These are phyloP conservation scores for Erysiphe pulchra DNA, from an alignment of 2,329 filamentous ascomycete genomes.

Conservation along the genomic window DNA sequence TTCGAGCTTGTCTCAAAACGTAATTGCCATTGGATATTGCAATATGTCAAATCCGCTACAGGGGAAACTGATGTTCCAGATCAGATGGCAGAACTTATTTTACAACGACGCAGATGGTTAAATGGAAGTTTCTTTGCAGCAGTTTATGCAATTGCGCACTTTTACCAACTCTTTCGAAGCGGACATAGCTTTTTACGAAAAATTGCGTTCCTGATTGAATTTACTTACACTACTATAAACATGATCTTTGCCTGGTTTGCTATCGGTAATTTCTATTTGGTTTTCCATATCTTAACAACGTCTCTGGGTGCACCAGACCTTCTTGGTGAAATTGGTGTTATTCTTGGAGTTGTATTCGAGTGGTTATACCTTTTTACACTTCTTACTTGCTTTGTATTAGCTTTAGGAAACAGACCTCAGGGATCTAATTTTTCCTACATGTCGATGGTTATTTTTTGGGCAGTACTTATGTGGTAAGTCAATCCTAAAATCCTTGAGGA, in stretches of 20 bases:
- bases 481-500: neutral
- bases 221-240: conserved; percentile 79
- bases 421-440: conserved; percentile 87
- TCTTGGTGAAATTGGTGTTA: conserved; percentile 49
- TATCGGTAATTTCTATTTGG: conserved; percentile 95
- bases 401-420: conserved; percentile 80
- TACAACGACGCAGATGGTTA: conserved; percentile 88
- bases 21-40: conserved; percentile 90
- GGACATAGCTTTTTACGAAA: conserved; percentile 75
- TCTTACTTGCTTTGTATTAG: conserved; percentile 82
- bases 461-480: conserved; percentile 66
- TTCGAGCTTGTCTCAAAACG: conserved; percentile 96
- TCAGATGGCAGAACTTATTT: conserved; percentile 76
- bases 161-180: conserved; percentile 86
- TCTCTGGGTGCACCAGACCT: conserved; percentile 47
- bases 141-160: conserved; percentile 82
- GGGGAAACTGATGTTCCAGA: conserved; percentile 96
- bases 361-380: conserved; percentile 86
- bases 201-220: conserved; percentile 74
- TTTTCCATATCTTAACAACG: conserved; percentile 86
- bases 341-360: conserved; percentile 75
- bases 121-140: conserved; percentile 98
- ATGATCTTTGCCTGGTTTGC: conserved; percentile 99
- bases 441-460: conserved; percentile 98
- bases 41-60: conserved; percentile 93